A percentile compares a stretch with the other conserved stretches of the same genome.
phyloP scores from a whole-genome alignment of 768 basidiomycete genomes.

The Naganishia randhawae region DNA sequence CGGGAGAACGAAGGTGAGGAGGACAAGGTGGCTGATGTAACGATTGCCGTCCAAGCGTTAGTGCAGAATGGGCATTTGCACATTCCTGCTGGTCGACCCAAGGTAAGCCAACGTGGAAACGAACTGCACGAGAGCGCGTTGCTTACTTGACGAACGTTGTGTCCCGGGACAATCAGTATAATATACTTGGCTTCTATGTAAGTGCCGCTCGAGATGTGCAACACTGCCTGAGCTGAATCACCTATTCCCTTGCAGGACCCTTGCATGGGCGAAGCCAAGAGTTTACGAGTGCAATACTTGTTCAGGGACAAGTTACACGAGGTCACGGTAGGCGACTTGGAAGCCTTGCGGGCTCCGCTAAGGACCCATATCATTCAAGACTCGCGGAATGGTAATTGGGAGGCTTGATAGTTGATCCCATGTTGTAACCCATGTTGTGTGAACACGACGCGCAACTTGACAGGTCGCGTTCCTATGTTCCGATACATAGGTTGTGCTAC shows the following conservation, averaged over 20 bases:
- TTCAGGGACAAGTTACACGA: constrained; percentile 72
- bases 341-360: constrained; percentile 56
- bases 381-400: constrained; percentile 16
- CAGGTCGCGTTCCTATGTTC: too few species aligned
- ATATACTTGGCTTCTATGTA: constrained; percentile 74
- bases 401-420: not conserved
- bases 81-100: constrained; percentile 69
- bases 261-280: constrained; percentile 67
- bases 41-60: constrained; percentile 73
- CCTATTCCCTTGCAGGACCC: constrained; percentile 57
- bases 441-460: not conserved
- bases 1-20: constrained; percentile 52
- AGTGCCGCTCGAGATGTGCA: constrained; percentile 1
- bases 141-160: constrained; percentile 25
- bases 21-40: constrained; percentile 69
- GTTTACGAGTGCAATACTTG: constrained; percentile 66
- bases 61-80: constrained; percentile 73
- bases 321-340: constrained; percentile 67
- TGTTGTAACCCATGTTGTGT: not conserved
- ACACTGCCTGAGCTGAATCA: not conserved
- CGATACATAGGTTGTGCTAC: too few species aligned
- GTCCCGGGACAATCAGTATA: constrained; percentile 57
- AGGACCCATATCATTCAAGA: constrained; percentile 31
- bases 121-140: not conserved
- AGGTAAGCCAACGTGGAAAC: constrained; percentile 56